Evolutionary conservation across 805 yeast genomes (phyloP).

Genomic region (Candida maesae): DNA sequence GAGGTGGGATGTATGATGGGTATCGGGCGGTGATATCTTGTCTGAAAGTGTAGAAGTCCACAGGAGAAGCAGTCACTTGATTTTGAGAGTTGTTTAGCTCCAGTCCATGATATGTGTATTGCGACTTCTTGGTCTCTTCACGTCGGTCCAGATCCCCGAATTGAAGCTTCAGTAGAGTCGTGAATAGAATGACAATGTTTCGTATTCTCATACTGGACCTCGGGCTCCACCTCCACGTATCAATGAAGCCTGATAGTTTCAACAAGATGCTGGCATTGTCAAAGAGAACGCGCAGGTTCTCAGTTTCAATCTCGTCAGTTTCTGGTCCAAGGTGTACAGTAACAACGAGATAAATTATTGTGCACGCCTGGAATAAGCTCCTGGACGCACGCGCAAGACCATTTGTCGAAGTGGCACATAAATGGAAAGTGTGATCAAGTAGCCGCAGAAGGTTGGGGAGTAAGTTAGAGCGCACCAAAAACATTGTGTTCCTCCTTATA

Average conservation of each 20-base stretch:
- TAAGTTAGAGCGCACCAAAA: conserved; percentile 6
- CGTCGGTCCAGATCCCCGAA: conserved; percentile 55
- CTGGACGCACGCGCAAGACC: conserved; percentile 12
- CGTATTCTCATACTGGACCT: conserved; percentile 46
- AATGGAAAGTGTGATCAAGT: conserved; percentile 9
- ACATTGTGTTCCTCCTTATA: conserved; percentile 10
- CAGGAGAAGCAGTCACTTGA: conserved; percentile 53
- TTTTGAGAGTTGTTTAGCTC: conserved; percentile 19
- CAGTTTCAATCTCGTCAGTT: conserved; percentile 5
- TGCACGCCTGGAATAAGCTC: conserved; percentile 13
- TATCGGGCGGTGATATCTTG: conserved; percentile 71
- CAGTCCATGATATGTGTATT: conserved; percentile 39
- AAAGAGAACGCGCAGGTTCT: conserved; percentile 13
- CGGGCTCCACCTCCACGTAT: conserved; percentile 62
- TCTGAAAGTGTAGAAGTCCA: conserved; percentile 79
- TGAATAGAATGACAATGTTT: conserved; percentile 48
- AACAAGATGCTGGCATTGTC: conserved; percentile 38
- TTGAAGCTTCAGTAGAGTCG: conserved; percentile 51
- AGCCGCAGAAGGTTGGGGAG: conserved; percentile 8
- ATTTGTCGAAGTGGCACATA: conserved; percentile 1
- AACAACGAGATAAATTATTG: conserved; percentile 13
- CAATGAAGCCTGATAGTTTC: conserved; percentile 47
- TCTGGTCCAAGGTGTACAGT: conserved; percentile 8
- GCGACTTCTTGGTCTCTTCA: conserved; percentile 41
- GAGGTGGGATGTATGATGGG: conserved; percentile 62